phyloP scores from a whole-genome alignment of 1,139 yeast genomes.

The Petasospora fabianii region DNA sequence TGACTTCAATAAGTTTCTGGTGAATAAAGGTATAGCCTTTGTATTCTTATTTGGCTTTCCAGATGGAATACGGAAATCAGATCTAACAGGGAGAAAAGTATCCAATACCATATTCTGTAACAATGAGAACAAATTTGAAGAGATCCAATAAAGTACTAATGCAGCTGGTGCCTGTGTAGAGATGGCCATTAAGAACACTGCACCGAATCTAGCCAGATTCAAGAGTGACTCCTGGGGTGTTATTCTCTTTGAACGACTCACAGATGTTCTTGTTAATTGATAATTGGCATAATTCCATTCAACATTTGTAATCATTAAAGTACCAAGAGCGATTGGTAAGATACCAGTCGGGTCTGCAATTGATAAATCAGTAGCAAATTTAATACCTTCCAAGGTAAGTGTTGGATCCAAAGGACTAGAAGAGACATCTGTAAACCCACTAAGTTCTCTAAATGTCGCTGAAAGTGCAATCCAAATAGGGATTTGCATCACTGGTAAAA shows the following conservation, averaged over 20 bases:
- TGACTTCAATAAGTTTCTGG: slow-evolving; percentile 12
- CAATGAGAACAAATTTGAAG: slow-evolving; percentile 74
- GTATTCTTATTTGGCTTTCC: slow-evolving; percentile 8
- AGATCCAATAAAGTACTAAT: slow-evolving; percentile 77
- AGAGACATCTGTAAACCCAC: slow-evolving; percentile 42
- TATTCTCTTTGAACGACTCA: slow-evolving; percentile 38
- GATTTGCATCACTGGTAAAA: slow-evolving; percentile 74
- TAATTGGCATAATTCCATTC: slow-evolving; percentile 73
- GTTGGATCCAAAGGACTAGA: slow-evolving; percentile 48
- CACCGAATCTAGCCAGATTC: slow-evolving; percentile 68
- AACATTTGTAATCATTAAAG: slow-evolving; percentile 66
- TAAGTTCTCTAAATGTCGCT: slow-evolving; percentile 60
- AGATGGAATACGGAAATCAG: slow-evolving; percentile 6
- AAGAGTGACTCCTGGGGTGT: slow-evolving; percentile 58
- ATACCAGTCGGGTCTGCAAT: slow-evolving; percentile 58
- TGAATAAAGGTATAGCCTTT: slow-evolving; percentile 18
- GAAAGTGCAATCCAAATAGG: slow-evolving; percentile 88
- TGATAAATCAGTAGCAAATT: slow-evolving; percentile 61
- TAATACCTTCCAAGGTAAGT: slow-evolving; percentile 50
- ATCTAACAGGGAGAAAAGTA: slow-evolving; percentile 33
- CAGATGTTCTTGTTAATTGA: slow-evolving; percentile 25
- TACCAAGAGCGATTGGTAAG: slow-evolving; percentile 69
- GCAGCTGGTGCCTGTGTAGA: slow-evolving; percentile 86
- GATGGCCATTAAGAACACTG: slow-evolving; percentile 77
- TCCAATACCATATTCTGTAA: slow-evolving; percentile 75